Evolutionary conservation across 371 early-diverging fungal genomes (phyloP), one percentile per base, ranked within the genome.

Genomic region (Mucor mucedo): DNA sequence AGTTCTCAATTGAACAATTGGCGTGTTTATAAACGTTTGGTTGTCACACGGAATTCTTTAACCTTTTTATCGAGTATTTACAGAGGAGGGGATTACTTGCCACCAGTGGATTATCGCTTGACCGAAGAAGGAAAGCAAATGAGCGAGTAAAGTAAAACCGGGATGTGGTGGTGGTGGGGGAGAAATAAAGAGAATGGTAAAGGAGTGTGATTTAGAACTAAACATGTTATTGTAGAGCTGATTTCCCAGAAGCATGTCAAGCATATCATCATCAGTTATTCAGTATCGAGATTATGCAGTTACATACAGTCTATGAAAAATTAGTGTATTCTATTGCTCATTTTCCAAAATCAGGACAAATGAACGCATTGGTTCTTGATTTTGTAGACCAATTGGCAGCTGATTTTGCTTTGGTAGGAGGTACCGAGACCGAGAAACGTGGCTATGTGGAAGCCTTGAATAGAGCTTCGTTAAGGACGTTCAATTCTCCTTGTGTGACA

Each of bases 401-500:
- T 0, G 89, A 90, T 60, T 82, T 89, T 65, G 78, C 73, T 38
- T 21, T 85, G 55, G 62, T 87, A 2, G 75, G 75, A 2, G 70
- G 82, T 9, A 40, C 62, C 42, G 58, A 55, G 16, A 54, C 47
- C 28, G 67, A 65, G 42, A 54, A 49, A 4, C 62, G 70, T 54
- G 68, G 63, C 0, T 65, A 47, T 11, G 33, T 67, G 0, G 56
- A 90, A 75, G 75, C 83, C 5, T 71, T 92, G 52, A 85, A 90
- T 60, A 80, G 88, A 13, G 84, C 87, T 4, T 71, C 86, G 0
- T 72, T 79, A 58, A 80, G 79, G 53, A 89, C 91, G 0, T 91
- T 88, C 77, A 88, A 91, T 55, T 90, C 91, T 8, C 90, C 92
- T 10, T 77, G 84, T 4, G 74, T 91, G 29, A 60, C 84, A 40